phyloP scores from a whole-genome alignment of 495 filamentous ascomycete genomes.

The Bombardia bombarda region DNA sequence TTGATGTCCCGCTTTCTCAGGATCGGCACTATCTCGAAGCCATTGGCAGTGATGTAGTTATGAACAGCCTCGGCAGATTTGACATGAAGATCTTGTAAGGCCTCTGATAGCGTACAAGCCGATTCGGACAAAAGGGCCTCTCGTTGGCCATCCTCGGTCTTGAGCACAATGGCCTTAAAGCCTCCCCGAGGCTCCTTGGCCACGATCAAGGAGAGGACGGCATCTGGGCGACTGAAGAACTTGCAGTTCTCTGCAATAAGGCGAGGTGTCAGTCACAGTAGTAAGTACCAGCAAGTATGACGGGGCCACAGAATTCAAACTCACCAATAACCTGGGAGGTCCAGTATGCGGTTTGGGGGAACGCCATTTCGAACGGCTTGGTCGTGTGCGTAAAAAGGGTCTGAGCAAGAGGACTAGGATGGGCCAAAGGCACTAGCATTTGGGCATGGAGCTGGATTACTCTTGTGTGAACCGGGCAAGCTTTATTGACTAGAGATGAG shows the following conservation, averaged over 20 bases:
- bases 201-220: constrained; percentile 23
- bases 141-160: constrained; percentile 18
- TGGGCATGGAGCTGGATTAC: neutral
- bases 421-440: constrained; percentile 12
- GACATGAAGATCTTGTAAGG: constrained; percentile 21
- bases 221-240: constrained; percentile 24
- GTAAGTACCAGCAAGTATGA: neutral
- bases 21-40: constrained; percentile 20
- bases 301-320: neutral
- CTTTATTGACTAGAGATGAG: neutral
- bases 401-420: neutral
- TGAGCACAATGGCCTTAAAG: constrained; percentile 27
- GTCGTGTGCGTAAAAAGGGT: neutral
- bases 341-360: constrained; percentile 3
- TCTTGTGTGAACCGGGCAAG: neutral
- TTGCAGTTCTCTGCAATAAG: constrained; percentile 29
- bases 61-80: constrained; percentile 31
- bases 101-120: constrained; percentile 10
- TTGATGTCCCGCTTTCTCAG: constrained; percentile 8
- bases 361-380: neutral
- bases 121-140: constrained; percentile 23
- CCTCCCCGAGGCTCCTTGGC: constrained; percentile 22
- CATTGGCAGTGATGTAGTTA: constrained; percentile 27
- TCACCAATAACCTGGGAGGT: constrained; percentile 16
- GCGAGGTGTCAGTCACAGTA: neutral